A percentile compares a stretch with the other conserved stretches of the same genome.
Evolutionary conservation across 306 rosid species (phyloP).

Genomic region (Quercus rubra): DNA sequence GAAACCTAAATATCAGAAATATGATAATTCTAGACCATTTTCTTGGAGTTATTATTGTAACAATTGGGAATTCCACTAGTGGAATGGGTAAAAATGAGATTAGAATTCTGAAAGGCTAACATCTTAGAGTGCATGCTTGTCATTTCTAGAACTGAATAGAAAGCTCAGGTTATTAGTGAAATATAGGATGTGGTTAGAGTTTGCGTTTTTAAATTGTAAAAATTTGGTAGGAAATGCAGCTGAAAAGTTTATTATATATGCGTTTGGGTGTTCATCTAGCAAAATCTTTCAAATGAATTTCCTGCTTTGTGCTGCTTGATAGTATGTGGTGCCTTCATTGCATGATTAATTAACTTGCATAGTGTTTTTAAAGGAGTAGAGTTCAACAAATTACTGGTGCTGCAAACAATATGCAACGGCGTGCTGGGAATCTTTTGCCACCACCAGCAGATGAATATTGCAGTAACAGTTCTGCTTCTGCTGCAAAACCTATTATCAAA

Average conservation of each 20-base stretch:
- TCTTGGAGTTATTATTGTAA: not conserved
- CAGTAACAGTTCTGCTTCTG: slow-evolving; percentile 39
- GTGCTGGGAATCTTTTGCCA: slow-evolving; percentile 80
- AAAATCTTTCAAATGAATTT: not conserved
- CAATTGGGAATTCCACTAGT: not conserved
- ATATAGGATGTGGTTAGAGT: not conserved
- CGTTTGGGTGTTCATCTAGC: not conserved
- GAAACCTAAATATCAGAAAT: not conserved
- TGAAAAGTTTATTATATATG: not conserved
- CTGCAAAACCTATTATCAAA: slow-evolving; percentile 54
- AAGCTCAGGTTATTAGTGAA: not conserved
- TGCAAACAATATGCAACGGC: slow-evolving; percentile 56
- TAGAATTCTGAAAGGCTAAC: not conserved
- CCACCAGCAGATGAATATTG: slow-evolving; percentile 68
- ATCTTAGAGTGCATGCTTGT: too few species aligned
- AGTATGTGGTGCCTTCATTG: slow-evolving; percentile 11
- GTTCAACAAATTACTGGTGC: slow-evolving; percentile 87
- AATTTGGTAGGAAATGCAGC: not conserved
- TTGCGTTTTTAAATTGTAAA: not conserved
- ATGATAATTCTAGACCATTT: not conserved
- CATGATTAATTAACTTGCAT: slow-evolving; percentile 33
- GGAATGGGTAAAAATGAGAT: not conserved
- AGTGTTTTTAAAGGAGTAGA: slow-evolving; percentile 62
- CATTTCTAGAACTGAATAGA: not conserved
- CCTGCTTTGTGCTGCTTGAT: slow-evolving; percentile 8